Percentiles rank a stretch among this genome's conserved stretches.
phyloP scores from a whole-genome alignment of 2,329 filamentous ascomycete genomes.

The Chaetomiaceae sp. region DNA sequence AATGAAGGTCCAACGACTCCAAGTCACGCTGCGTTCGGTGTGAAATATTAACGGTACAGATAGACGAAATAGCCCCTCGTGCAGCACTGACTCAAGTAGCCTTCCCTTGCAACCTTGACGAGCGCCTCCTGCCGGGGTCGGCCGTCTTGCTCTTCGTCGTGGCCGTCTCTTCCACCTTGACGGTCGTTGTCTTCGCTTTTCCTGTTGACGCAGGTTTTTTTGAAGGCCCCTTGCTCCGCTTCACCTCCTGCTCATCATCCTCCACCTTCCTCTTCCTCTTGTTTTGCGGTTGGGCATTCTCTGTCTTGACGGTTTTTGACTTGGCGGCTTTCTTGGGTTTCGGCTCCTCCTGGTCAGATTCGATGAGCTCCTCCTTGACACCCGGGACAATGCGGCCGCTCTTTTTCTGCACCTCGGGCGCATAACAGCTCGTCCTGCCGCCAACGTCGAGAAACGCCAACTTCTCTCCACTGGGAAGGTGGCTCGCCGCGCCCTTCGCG shows the following conservation, averaged over 20 bases:
- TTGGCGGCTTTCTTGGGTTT: slow-evolving; percentile 8
- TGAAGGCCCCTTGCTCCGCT: slow-evolving; percentile 12
- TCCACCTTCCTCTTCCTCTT: slow-evolving; percentile 16
- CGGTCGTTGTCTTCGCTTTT: not conserved
- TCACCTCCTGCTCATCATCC: slow-evolving; percentile 9
- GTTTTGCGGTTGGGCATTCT: slow-evolving; percentile 11
- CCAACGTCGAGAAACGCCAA: slow-evolving; percentile 85
- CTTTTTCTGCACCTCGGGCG: slow-evolving; percentile 84
- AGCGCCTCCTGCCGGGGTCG: slow-evolving; percentile 26
- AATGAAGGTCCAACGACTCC: too few relatives aligned
- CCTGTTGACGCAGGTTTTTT: slow-evolving; percentile 1
- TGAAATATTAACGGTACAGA: not conserved
- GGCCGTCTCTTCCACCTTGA: slow-evolving; percentile 6
- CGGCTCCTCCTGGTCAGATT: slow-evolving; percentile 27
- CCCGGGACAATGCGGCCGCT: slow-evolving; percentile 40
- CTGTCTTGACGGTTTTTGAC: slow-evolving; percentile 12
- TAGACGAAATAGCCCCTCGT: not conserved
- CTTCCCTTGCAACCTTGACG: slow-evolving; percentile 22
- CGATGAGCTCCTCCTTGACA: slow-evolving; percentile 40
- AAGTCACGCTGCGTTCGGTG: too few relatives aligned
- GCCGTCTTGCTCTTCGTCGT: not conserved
- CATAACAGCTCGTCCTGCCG: slow-evolving; percentile 84
- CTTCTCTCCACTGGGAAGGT: slow-evolving; percentile 77
- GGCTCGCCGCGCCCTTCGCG: slow-evolving; percentile 62
- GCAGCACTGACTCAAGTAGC: not conserved